These are phyloP conservation scores for Colletotrichum tabaci DNA, from an alignment of 2,329 filamentous ascomycete genomes.

Conservation along the genomic window DNA sequence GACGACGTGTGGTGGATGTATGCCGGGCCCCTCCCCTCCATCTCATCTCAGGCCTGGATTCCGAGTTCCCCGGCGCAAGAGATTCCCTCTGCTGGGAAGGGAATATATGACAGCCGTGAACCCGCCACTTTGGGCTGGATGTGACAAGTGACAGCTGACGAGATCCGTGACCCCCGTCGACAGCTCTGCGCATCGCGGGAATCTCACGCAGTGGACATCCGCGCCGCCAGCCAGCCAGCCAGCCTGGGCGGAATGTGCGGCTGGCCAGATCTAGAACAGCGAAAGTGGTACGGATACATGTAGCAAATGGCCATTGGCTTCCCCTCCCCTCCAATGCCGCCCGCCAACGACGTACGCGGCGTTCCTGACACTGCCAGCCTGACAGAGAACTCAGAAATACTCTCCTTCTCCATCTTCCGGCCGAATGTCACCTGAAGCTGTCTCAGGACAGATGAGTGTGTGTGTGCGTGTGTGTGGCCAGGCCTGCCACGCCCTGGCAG, in stretches of 20 bases:
- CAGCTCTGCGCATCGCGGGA: slow-evolving; percentile 23
- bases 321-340: neutral
- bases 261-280: slow-evolving; percentile 18
- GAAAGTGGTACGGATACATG: neutral
- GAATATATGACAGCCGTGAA: neutral
- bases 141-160: slow-evolving; percentile 33
- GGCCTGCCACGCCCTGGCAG: slow-evolving; percentile 35
- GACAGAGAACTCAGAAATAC: slow-evolving; percentile 17
- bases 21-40: neutral
- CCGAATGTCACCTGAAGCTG: slow-evolving; percentile 17
- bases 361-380: slow-evolving; percentile 25
- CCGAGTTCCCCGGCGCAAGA: slow-evolving; percentile 13
- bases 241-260: neutral
- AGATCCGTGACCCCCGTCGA: slow-evolving; percentile 28
- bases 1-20: neutral
- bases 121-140: neutral
- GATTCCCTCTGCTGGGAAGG: neutral
- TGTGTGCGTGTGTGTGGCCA: neutral
- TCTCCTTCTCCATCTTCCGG: slow-evolving; percentile 1
- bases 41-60: neutral
- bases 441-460: slow-evolving; percentile 18
- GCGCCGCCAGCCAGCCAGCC: too few species aligned
- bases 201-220: neutral
- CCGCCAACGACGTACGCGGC: slow-evolving; percentile 35
- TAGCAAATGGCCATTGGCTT: too few species aligned